phyloP scores from a whole-genome alignment of 2,329 filamentous ascomycete species.

The Aureobasidium sp. region DNA sequence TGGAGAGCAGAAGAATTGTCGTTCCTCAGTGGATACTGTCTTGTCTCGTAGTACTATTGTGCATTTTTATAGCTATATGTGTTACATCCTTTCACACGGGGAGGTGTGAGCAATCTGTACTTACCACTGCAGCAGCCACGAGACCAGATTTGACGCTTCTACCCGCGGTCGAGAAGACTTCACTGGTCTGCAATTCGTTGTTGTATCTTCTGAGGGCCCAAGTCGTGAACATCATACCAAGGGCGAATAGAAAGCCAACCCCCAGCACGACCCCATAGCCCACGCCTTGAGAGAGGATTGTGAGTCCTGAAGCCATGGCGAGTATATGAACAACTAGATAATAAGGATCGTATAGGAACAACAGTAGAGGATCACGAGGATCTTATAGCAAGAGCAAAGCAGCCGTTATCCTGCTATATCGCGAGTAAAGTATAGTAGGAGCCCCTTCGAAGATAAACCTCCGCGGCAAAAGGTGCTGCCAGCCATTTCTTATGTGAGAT shows the following conservation, averaged over 20 bases:
- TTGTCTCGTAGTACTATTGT: no score
- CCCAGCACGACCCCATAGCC: slow-evolving; percentile 75
- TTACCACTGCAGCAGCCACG: slow-evolving; percentile 78
- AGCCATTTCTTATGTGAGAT: background rate
- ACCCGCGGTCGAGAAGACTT: slow-evolving; percentile 87
- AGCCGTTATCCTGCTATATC: background rate
- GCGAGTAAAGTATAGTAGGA: background rate
- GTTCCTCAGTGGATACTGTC: no score
- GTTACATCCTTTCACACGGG: no score
- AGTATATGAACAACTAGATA: background rate
- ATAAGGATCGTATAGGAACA: background rate
- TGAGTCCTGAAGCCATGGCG: slow-evolving; percentile 8
- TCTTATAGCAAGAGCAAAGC: background rate
- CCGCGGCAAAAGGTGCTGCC: background rate
- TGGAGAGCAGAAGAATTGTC: no score
- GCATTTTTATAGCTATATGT: no score
- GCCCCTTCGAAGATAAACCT: background rate
- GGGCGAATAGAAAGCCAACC: slow-evolving; percentile 64
- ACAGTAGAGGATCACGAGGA: background rate
- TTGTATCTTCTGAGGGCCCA: slow-evolving; percentile 63
- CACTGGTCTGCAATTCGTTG: slow-evolving; percentile 77
- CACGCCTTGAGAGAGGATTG: slow-evolving; percentile 50
- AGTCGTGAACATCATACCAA: slow-evolving; percentile 69
- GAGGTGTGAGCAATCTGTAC: no score
- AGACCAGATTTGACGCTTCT: slow-evolving; percentile 83